These are phyloP conservation scores for Solanum arcanum DNA, from an alignment of 257 asterid genomes.

Conservation along the genomic window DNA sequence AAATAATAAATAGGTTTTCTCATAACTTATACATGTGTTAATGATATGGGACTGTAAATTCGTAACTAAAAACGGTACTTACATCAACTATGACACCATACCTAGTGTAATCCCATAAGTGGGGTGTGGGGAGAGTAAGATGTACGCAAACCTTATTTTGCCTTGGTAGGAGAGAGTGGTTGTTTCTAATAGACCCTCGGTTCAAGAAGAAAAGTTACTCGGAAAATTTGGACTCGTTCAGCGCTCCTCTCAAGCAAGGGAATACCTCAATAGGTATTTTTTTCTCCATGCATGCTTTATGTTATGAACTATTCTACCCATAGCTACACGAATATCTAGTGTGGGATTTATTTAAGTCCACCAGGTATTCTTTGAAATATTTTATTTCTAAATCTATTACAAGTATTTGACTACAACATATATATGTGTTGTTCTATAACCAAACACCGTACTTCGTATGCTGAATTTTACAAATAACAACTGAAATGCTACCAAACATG, in stretches of 20 bases:
- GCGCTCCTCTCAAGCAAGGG: not conserved
- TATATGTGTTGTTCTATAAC: not conserved
- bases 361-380: too few species aligned
- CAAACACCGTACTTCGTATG: not conserved
- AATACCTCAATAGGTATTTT: not conserved
- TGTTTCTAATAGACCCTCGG: not conserved
- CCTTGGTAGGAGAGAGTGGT: not conserved
- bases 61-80: not conserved
- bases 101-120: not conserved
- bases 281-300: not conserved
- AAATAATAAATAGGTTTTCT: not conserved
- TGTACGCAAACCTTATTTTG: not conserved
- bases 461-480: not conserved
- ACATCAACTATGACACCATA: not conserved
- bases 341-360: not conserved
- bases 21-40: not conserved
- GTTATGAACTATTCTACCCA: not conserved
- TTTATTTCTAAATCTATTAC: not conserved
- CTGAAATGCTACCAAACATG: not conserved
- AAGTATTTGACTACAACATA: not conserved
- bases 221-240: not conserved
- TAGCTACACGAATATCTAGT: not conserved
- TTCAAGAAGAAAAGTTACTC: not conserved
- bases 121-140: not conserved
- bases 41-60: not conserved